phyloP scores from a whole-genome alignment of 1,139 yeast species.

The Protomyces macrosporus region DNA sequence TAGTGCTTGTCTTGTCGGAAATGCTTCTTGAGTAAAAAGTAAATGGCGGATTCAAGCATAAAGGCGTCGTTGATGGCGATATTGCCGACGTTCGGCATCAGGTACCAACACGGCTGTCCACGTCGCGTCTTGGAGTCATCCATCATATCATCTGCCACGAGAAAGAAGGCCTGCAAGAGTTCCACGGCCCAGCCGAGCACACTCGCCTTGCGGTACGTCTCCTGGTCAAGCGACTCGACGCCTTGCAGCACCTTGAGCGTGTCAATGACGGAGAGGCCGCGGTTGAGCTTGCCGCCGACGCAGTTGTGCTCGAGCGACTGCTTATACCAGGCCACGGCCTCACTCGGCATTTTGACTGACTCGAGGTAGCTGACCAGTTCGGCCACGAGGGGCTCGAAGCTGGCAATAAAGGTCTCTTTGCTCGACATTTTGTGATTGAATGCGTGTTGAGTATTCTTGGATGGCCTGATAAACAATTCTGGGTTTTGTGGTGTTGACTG shows the following conservation, averaged over 20 bases:
- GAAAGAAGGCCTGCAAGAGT: slow-evolving; percentile 89
- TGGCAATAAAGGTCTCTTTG: slow-evolving; percentile 54
- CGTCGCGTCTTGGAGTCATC: slow-evolving; percentile 95
- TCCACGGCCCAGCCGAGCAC: slow-evolving; percentile 95
- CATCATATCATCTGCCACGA: slow-evolving; percentile 99
- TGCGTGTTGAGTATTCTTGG: too few species aligned
- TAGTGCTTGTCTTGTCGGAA: slow-evolving; percentile 78
- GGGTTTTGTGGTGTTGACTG: too few species aligned
- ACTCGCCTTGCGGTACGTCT: slow-evolving; percentile 78
- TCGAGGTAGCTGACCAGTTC: slow-evolving; percentile 63
- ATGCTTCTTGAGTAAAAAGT: slow-evolving; percentile 79
- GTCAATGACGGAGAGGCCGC: slow-evolving; percentile 93
- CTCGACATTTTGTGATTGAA: background rate
- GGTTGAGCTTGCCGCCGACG: slow-evolving; percentile 93
- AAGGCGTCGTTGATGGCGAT: slow-evolving; percentile 96
- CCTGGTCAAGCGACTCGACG: slow-evolving; percentile 57
- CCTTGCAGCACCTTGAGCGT: slow-evolving; percentile 77
- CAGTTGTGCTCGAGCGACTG: slow-evolving; percentile 72
- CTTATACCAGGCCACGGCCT: slow-evolving; percentile 82
- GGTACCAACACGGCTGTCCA: slow-evolving; percentile 99
- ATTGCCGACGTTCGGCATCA: slow-evolving; percentile 39
- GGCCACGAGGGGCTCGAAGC: slow-evolving; percentile 71
- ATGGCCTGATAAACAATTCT: too few species aligned
- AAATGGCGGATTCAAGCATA: slow-evolving; percentile 94
- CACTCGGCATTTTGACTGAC: slow-evolving; percentile 74